These are phyloP conservation scores for Nyctanthes arbortristis DNA, from an alignment of 257 asterid genomes.

Conservation along the genomic window DNA sequence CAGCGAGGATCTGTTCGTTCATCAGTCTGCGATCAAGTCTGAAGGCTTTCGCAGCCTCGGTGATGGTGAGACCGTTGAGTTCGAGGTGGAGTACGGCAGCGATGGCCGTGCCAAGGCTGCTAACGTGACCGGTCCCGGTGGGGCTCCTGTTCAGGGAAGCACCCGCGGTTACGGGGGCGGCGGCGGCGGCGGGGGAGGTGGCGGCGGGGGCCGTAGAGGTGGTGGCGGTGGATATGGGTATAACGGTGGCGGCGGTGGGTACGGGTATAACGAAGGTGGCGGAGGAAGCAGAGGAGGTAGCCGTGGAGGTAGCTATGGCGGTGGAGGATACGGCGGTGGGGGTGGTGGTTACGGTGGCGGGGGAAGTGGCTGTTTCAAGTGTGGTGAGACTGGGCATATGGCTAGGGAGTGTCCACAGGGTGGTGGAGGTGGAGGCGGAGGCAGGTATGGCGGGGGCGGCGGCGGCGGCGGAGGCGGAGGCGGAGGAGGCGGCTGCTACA, in stretches of 20 bases:
- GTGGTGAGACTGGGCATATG: constrained; percentile 42
- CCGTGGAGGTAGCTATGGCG: constrained; percentile 26
- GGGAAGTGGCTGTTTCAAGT: constrained; percentile 22
- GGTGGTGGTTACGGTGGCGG: constrained; percentile 30
- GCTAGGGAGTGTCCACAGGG: constrained; percentile 42
- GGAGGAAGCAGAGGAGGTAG: constrained; percentile 24
- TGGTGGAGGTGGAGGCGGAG: constrained; percentile 4
- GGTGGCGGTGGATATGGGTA: constrained; percentile 33
- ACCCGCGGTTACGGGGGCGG: constrained; percentile 36
- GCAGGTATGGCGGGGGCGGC: constrained; percentile 5
- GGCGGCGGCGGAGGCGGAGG: constrained; percentile 10
- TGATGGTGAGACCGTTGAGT: constrained; percentile 75
- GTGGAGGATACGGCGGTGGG: constrained; percentile 25
- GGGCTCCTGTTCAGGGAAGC: constrained; percentile 54
- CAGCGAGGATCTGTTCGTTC: constrained; percentile 80
- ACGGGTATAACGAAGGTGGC: constrained; percentile 25
- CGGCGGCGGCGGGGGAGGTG: constrained; percentile 29
- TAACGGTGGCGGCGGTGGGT: constrained; percentile 20
- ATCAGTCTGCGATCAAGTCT: constrained; percentile 70
- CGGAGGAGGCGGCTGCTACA: constrained; percentile 7
- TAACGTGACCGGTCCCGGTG: constrained; percentile 60
- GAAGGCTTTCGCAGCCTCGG: constrained; percentile 75
- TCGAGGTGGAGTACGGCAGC: constrained; percentile 42
- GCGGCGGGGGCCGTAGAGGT: constrained; percentile 30
- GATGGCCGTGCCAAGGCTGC: constrained; percentile 68